Evolutionary conservation across 441 rosid species (phyloP).

Genomic region (Omphalea diandra): DNA sequence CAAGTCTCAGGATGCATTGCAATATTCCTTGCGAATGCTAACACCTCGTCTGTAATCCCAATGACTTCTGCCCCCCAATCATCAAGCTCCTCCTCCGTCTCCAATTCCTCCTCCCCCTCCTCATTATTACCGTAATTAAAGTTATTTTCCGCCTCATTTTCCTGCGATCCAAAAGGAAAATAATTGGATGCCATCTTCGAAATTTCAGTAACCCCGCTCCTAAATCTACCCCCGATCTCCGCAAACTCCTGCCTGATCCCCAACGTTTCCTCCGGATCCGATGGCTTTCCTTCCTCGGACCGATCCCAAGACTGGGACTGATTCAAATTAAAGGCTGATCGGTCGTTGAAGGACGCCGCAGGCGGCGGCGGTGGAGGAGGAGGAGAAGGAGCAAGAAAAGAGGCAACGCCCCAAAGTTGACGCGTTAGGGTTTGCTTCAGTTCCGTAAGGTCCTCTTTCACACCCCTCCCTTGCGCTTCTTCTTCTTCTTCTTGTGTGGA

Average conservation of each 20-base stretch:
- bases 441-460: conserved; percentile 83
- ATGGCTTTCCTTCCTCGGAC: conserved; percentile 26
- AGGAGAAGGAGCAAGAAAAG: conserved; percentile 90
- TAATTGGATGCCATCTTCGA: conserved; percentile 80
- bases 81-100: conserved; percentile 35
- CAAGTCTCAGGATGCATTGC: conserved; percentile 93
- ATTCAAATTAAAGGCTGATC: conserved; percentile 24
- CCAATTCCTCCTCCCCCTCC: conserved; percentile 54
- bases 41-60: conserved; percentile 78
- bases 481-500: conserved; percentile 42
- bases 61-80: conserved; percentile 44
- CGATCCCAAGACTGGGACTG: conserved; percentile 37
- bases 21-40: conserved; percentile 70
- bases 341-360: conserved; percentile 22
- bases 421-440: conserved; percentile 68
- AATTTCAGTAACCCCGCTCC: conserved; percentile 59
- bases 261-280: conserved; percentile 37
- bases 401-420: conserved; percentile 92
- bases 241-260: conserved; percentile 68
- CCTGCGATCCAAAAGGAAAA: conserved; percentile 62
- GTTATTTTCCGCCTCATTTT: conserved; percentile 28
- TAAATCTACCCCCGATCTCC: conserved; percentile 77
- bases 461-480: conserved; percentile 57
- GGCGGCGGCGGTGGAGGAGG: too few relatives aligned
- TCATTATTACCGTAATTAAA: conserved; percentile 30